These are phyloP conservation scores for Eremothecium cymbalariae DNA, from an alignment of 1,139 yeast genomes.

Conservation along the genomic window DNA sequence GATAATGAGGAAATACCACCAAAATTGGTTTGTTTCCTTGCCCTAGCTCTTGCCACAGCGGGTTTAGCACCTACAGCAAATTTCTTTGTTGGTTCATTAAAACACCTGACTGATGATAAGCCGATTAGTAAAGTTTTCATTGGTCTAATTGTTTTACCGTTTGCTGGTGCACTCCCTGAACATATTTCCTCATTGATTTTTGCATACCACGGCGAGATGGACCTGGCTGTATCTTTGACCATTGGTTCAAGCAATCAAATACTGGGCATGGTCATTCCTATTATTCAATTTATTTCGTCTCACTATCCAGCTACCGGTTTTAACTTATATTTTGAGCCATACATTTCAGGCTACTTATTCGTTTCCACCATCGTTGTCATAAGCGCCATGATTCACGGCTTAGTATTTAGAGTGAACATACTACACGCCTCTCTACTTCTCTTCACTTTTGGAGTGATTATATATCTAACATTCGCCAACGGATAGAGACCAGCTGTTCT, in stretches of 20 bases:
- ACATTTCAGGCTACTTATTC: slow-evolving; percentile 17
- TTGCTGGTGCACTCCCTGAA: slow-evolving; percentile 24
- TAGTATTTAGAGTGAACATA: slow-evolving; percentile 16
- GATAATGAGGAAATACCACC: slow-evolving; percentile 12
- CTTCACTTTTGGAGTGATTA: slow-evolving; percentile 16
- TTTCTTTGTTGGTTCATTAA: slow-evolving; percentile 41
- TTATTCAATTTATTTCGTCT: slow-evolving; percentile 20
- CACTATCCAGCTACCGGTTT: slow-evolving; percentile 18
- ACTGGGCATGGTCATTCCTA: slow-evolving; percentile 21
- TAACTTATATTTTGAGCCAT: slow-evolving; percentile 17
- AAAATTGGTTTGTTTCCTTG: slow-evolving; percentile 18
- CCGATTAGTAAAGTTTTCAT: slow-evolving; percentile 20
- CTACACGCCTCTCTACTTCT: slow-evolving; percentile 17
- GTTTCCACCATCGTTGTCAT: slow-evolving; percentile 15
- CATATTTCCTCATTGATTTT: slow-evolving; percentile 19
- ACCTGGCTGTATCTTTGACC: slow-evolving; percentile 17
- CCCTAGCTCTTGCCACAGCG: slow-evolving; percentile 18
- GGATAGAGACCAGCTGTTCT: slow-evolving; percentile 7
- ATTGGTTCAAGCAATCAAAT: slow-evolving; percentile 21
- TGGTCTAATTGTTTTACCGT: slow-evolving; percentile 20
- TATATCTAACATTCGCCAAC: slow-evolving; percentile 18
- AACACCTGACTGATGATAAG: slow-evolving; percentile 28
- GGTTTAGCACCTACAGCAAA: slow-evolving; percentile 33
- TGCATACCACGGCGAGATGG: slow-evolving; percentile 21
- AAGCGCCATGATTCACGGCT: slow-evolving; percentile 13